phyloP scores from a whole-genome alignment of 257 asterid species.

The Misopates orontium region DNA sequence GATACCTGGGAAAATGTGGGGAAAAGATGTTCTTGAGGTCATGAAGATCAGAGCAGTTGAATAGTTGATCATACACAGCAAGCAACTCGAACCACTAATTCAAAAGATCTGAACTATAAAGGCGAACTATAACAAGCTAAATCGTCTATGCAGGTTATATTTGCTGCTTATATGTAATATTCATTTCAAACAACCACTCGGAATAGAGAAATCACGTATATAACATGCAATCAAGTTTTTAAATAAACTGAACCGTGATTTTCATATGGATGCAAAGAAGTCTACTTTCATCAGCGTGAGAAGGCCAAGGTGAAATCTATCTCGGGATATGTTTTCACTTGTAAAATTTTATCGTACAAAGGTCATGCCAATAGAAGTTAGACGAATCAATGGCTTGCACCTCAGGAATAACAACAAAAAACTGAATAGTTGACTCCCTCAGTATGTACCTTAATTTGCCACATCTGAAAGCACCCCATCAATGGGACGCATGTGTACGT shows the following conservation, averaged over 20 bases:
- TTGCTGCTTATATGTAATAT: background rate
- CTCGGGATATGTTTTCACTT: background rate
- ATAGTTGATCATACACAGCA: background rate
- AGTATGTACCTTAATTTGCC: background rate
- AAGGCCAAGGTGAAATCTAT: background rate
- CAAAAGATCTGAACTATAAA: background rate
- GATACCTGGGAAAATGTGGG: slow-evolving; percentile 46
- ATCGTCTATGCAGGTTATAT: background rate
- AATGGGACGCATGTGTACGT: background rate
- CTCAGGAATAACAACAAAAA: too few relatives aligned
- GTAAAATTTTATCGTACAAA: too few relatives aligned
- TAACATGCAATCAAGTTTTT: background rate
- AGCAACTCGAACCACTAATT: background rate
- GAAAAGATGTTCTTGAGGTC: background rate
- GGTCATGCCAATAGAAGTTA: too few relatives aligned
- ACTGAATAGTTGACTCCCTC: too few relatives aligned
- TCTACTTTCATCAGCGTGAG: background rate
- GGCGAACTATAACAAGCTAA: background rate
- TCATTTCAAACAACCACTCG: background rate
- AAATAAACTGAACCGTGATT: slow-evolving; percentile 1
- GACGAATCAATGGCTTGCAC: too few relatives aligned
- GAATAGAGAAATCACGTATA: background rate
- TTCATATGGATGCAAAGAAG: background rate
- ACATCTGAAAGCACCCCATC: background rate
- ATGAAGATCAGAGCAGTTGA: slow-evolving; percentile 3